A percentile compares a stretch with the other conserved stretches of the same genome.
Conservation (phyloP, 164 flowering plant species). For the Vitis labrusca region DNA sequence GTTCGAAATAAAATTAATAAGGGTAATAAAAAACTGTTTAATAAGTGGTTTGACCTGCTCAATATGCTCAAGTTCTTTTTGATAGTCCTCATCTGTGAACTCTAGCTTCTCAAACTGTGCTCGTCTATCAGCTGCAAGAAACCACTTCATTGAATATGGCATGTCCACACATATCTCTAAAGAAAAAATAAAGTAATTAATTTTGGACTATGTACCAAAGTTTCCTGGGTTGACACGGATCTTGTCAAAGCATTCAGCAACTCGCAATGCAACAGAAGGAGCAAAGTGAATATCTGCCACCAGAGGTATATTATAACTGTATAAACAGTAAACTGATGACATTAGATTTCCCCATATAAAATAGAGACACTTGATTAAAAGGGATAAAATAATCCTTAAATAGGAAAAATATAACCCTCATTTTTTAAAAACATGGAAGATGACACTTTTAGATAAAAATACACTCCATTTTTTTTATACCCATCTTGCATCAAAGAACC, state of each 20-base stretch:
- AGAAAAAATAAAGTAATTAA: not conserved
- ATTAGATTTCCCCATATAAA: not conserved
- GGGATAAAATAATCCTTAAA: no score
- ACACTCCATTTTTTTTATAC: no score
- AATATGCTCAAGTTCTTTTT: conserved; percentile 95
- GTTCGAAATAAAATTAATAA: no score
- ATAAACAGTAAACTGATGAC: conserved; percentile 12
- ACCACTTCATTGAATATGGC: conserved; percentile 11
- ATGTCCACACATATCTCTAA: not conserved
- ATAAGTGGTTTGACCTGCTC: conserved; percentile 62
- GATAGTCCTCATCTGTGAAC: conserved; percentile 93
- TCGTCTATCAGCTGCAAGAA: conserved; percentile 87
- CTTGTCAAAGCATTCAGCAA: conserved; percentile 97
- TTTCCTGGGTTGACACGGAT: conserved; percentile 99
- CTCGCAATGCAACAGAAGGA: conserved; percentile 87
- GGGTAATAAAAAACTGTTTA: not conserved
- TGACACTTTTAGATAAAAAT: no score
- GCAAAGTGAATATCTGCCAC: conserved; percentile 99
- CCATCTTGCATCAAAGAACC: no score
- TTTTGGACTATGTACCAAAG: conserved; percentile 53
- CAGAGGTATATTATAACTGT: conserved; percentile 93
- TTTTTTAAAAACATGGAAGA: no score
- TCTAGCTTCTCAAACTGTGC: conserved; percentile 93
- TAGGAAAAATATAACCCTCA: no score
- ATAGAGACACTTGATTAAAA: not conserved